Base-by-base conservation (phyloP, 495 filamentous ascomycete species). In the Bryoglossum gracile region DNA sequence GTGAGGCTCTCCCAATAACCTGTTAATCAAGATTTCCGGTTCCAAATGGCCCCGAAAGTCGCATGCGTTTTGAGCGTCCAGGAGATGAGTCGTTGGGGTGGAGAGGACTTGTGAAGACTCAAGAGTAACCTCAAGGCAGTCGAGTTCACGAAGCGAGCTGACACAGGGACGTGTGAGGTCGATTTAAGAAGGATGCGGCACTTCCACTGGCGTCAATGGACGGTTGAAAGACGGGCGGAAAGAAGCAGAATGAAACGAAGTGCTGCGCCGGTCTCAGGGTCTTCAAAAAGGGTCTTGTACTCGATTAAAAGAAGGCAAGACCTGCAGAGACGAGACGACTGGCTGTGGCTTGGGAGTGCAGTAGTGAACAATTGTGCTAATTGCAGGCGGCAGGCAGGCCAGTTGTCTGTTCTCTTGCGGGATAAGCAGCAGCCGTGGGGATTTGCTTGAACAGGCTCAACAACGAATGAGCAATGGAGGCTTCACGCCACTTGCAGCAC, bases 171-270 rank as follows among this genome's bases (percentile, higher is more conserved):
- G 50, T 50, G 43, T 52, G 52, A 52, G 34, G 53, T 56, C 38
- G 53, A 55, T 53, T 53, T 45, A 56, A 64, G 57, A 52, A 56
- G 58, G 55, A 47, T 54, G 48, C 57, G 48, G 61, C 61, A 65
- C 57, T 50, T 48, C 39, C 45, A 51, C 51, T 57, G 51, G 48
- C 47, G 51, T 55, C 43, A 24, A 47, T 52, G 50, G 51, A 51
- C 51, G 50, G 50, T 50, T 44, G 40, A 41, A 46, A 46, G 42
- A 37, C 43, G 33, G 47, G 48, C 30, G 45, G 37, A 17, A 57
- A 53, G 43, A 53, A 52, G 48, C 43, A 56, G 26, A 53, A 41
- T 53, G 47, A 55, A 50, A 53, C 50, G 51, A 53, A 43, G 14
- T 38, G 14, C 36, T 33, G 36, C 39, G 39, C 33, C 42, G 39